Evolutionary conservation across 2,329 filamentous ascomycete genomes (phyloP), one percentile per base, ranked within the genome.

Genomic region (Colletotrichum destructivum): DNA sequence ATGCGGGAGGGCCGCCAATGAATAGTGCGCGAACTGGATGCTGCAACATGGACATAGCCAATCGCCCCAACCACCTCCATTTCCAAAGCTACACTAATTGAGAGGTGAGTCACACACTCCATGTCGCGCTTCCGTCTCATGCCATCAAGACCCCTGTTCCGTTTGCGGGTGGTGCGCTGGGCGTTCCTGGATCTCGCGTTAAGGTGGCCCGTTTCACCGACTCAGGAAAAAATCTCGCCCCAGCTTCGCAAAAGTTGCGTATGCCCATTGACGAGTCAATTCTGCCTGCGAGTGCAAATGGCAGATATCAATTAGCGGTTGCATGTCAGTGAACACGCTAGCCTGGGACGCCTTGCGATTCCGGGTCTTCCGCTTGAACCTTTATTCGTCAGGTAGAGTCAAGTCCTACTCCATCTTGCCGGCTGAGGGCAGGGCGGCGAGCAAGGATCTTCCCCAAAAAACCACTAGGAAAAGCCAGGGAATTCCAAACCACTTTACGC

Each of bases 401-500:
- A 55, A 69, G 57, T 69, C 38, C 35, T 49, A 42, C 69, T 69
- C 59, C 69, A 63, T 68, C 64, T 16, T 23, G 46, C 62, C 72
- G 69, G 69, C 65, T 65, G 64, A 51, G 64, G 69, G 69, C 69
- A 79, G 75, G 78, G 78, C 35, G 35, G 35, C 35, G 35, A 38
- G 35, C 74, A 77, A 56, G 75, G 67, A 79, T 71, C 71, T 60
- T 51, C 69, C 60, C 15, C 38, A 47, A 35, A 46, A 64, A 65
- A n/a, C 31, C 15, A 11, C 16, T 51, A 70, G 55, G 52, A 60
- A 70, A 52, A 23, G 49, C 61, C 46, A 65, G 59, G 35, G 26
- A 63, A 38, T 51, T 35, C 26, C 62, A 61, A 81, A 80, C 79
- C 80, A 81, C 80, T 81, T 81, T 81, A 82, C 80, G 80, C 80